Conservation (phyloP, 768 basidiomycete genomes). For the Tephrocybe sp. region DNA sequence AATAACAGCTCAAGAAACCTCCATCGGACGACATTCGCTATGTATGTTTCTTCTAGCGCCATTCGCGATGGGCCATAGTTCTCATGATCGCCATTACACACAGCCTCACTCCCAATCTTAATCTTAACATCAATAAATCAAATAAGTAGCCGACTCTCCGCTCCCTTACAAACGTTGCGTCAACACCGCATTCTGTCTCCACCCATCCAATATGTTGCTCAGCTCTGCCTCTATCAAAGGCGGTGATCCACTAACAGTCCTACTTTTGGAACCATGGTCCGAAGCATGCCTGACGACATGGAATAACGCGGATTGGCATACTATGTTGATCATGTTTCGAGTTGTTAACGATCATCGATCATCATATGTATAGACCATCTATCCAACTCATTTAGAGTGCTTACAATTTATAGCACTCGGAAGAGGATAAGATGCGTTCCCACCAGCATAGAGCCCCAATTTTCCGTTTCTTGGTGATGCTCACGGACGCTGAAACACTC, state of each 20-base stretch:
- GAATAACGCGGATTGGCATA: background rate
- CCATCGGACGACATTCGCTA: background rate
- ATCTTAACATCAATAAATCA: background rate
- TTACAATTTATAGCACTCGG: background rate
- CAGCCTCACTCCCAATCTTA: conserved; percentile 1
- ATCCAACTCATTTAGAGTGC: background rate
- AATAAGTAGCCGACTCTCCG: conserved; percentile 1
- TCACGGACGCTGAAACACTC: conserved; percentile 2
- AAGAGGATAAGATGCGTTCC: background rate
- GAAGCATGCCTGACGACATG: background rate
- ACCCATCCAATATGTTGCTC: background rate
- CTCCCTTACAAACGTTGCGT: conserved; percentile 1
- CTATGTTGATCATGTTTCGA: background rate
- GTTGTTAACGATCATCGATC: background rate
- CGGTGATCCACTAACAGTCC: background rate
- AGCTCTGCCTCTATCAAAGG: conserved; percentile 1
- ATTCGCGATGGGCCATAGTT: background rate
- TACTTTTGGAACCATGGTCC: background rate
- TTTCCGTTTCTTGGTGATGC: background rate
- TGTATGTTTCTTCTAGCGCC: background rate
- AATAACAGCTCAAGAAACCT: too few species aligned
- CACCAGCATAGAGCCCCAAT: background rate
- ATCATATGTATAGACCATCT: too few species aligned
- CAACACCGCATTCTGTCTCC: conserved; percentile 1
- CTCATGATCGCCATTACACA: background rate